Evolutionary conservation across 2,329 filamentous ascomycete genomes (phyloP).

Genomic region (Colletotrichum tamarilloi): DNA sequence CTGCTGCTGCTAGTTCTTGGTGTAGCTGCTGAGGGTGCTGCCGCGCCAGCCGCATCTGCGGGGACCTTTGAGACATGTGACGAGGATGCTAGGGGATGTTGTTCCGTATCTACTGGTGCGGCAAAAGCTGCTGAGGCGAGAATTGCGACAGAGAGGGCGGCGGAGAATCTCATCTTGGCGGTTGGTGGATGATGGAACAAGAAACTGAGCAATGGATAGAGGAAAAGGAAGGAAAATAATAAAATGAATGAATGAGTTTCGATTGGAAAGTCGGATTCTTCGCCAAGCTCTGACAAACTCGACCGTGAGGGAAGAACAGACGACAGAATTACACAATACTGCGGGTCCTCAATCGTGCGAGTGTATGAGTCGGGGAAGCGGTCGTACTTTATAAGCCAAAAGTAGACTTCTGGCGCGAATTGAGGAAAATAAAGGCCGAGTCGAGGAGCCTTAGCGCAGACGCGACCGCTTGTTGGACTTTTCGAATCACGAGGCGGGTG

Average conservation of each 20-base stretch:
- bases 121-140: conserved; percentile 5
- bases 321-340: neutral
- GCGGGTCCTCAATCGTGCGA: no score
- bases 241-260: neutral
- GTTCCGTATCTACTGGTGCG: conserved; percentile 20
- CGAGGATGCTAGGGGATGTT: neutral
- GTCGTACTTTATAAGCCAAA: neutral
- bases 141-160: neutral
- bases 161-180: conserved; percentile 13
- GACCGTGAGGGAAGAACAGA: neutral
- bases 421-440: neutral
- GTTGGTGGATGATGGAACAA: neutral
- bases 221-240: neutral
- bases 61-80: neutral
- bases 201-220: neutral
- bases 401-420: neutral
- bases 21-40: neutral
- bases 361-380: neutral
- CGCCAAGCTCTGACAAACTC: neutral
- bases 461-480: no score
- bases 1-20: neutral
- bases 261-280: no score
- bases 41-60: neutral
- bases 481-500: no score
- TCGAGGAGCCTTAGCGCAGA: neutral